Evolutionary conservation across 2,329 filamentous ascomycete species (phyloP), one percentile per base, ranked within the genome.

Genomic region (Diaporthe destruens): DNA sequence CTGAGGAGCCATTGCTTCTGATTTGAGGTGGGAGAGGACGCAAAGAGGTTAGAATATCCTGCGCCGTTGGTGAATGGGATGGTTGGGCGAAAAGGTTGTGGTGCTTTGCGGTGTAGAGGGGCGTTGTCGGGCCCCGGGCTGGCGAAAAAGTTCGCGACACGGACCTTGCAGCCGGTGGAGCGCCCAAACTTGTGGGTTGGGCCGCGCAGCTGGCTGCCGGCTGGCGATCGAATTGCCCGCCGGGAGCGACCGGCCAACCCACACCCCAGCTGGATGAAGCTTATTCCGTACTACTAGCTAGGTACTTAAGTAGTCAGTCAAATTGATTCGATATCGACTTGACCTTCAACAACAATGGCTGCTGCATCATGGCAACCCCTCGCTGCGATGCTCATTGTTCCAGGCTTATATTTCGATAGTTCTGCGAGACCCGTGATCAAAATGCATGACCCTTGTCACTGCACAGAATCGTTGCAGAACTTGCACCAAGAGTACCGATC

Each of bases 11-110:
- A 98, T 98, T 93, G 85, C 88, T 72, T 71, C 69, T 72, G 86
- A 84, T 80, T 85, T 79, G 70, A 53, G 67, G 72, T 74, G 69
- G 66, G 74, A 77, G 77, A 82, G 82, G 82, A 86, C 87, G 87
- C 87, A 89, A 89, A 89, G 87, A 88, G 79, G 86, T 96, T 61
- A 51, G 86, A 87, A 87, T 93, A 96, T 96, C 94, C 94, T 96
- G 92, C 94, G 94, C 89, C 87, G 83, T 78, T 82, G 79, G 78
- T 77, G 75, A 76, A 12, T 65, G 29, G 44, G 76, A 12, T 65
- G 29, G 44, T 36, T 51, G 16, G 36, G 29, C 23, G 71, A 74
- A 12, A 69, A 69, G 66, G 36, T 74, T 32, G 56, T 55, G 66
- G 18, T 55, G 25, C n/a, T 34, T 69, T 34, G 53, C 51, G 63